Conservation (phyloP, 2,329 filamentous ascomycete species). For the Pseudocercospora ulei region DNA sequence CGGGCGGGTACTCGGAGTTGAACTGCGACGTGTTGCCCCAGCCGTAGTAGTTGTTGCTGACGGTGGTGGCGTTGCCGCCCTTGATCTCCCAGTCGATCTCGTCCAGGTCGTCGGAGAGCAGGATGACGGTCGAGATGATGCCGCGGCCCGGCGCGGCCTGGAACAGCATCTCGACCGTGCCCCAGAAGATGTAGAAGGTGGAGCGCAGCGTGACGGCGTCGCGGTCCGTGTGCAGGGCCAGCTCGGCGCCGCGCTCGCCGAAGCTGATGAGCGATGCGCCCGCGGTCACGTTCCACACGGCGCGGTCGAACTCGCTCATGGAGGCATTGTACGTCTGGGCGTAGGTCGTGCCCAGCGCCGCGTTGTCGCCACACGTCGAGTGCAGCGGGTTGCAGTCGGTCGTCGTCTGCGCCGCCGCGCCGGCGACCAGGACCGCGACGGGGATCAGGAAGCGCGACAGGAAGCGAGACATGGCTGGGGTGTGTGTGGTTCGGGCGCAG, state of each 20-base stretch:
- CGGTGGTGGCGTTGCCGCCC: constrained; percentile 54
- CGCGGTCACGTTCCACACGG: constrained; percentile 47
- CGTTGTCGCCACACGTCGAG: constrained; percentile 56
- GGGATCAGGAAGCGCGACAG: constrained; percentile 21
- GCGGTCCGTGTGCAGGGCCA: constrained; percentile 58
- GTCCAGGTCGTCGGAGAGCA: constrained; percentile 74
- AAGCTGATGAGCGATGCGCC: constrained; percentile 54
- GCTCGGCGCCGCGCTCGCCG: constrained; percentile 51
- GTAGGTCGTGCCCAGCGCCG: constrained; percentile 57
- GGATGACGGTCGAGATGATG: constrained; percentile 71
- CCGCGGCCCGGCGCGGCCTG: constrained; percentile 65
- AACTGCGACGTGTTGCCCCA: constrained; percentile 56
- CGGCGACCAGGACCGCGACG: constrained; percentile 24
- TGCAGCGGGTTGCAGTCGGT: constrained; percentile 71
- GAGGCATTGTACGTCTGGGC: constrained; percentile 57
- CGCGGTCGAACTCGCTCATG: constrained; percentile 38
- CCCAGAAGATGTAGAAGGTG: constrained; percentile 79
- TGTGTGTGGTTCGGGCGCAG: constrained; percentile 10
- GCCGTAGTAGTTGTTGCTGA: constrained; percentile 66
- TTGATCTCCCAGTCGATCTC: constrained; percentile 83
- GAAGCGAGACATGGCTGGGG: constrained; percentile 22
- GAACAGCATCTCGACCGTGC: constrained; percentile 65
- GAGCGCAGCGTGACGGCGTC: constrained; percentile 70
- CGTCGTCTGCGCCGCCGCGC: constrained; percentile 57
- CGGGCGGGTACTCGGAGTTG: constrained; percentile 53